Base-by-base conservation (phyloP, 2,329 filamentous ascomycete species). In the Beauveria bassiana region DNA sequence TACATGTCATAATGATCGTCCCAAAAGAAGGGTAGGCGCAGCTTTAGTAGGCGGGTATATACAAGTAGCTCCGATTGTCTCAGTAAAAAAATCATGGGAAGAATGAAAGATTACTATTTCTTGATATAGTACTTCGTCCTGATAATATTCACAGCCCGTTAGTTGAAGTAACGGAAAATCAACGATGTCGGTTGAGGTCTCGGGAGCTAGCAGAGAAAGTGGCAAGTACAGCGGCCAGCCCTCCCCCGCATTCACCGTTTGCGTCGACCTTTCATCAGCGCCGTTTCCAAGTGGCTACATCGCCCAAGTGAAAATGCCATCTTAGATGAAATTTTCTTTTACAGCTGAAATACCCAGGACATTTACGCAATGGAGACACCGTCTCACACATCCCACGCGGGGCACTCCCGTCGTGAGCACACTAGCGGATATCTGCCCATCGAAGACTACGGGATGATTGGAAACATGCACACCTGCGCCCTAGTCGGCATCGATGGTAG, bases 361-460 rank as follows among this genome's bases (percentile, higher is more conserved):
- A 9, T 8, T 49, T 24, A n/a, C 31, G 20, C 57, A 38, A 61
- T 61, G 59, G 59, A 61, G 52, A 5, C 45, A 8, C 50, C 43
- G 40, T 49, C 43, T 8, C 60, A 62, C n/a, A 70, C 70, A 46
- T 70, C 65, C 16, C 68, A 73, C 62, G 73, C 71, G 45, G 70
- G 70, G 12, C 66, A 66, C 54, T 70, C 70, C 57, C 70, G 73
- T 34, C 67, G 72, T 26, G 65, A 67, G 26, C 73, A 75, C 70
- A 69, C 71, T 56, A 75, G 73, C 14, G 82, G 81, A 38, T 85
- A 84, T 66, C 76, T 84, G 31, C 81, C 82, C 52, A 89, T 91
- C 65, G 88, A 91, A 70, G 84, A 91, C 72, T 91, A 91, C 78
- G 89, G 89, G 61, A 81, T 92, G 73, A 90, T 92, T 67, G 89